Evolutionary conservation across 768 basidiomycete genomes (phyloP), one percentile per base, ranked within the genome.

Genomic region (Hericium erinaceus): DNA sequence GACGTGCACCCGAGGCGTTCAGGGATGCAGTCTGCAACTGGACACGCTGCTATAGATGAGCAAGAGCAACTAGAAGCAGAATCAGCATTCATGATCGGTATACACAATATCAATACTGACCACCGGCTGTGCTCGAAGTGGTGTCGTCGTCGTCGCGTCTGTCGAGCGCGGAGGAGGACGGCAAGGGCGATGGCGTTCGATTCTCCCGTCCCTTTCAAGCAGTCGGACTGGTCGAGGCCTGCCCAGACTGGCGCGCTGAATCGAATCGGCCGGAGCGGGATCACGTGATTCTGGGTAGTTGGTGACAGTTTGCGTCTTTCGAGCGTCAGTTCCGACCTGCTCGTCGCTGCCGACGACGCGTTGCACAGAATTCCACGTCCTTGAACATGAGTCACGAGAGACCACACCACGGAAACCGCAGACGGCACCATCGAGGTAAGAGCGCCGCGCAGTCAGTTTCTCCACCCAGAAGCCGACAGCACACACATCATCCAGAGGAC

Each of bases 351-450:
- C 37, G 52, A 37, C 52, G 52, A 33, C 54, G 26, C 39, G n/a
- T 39, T 55, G 49, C 49, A 51, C 49, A 51, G 28, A 26, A 51
- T 22, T 39, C 50, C 52, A 41, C 56, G 10, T 26, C 41, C 22
- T 20, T 55, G 39, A 55, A 52, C 65, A 84, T 84, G 83, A 84
- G 75, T 77, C 73, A 79, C 77, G 78, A 84, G 64, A 74, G 81
- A 69, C 73, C 68, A 2, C 65, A 72, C 40, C 56, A 57, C 60
- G 75, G 60, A 48, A 54, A 58, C 26, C 62, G 64, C 26, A 54
- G 60, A 26, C 60, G 64, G 57, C 54, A 56, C 28, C 55, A 63
- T 52, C 55, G 65, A 62, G 68, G 65, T 68, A 61, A 65, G 64
- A 44, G 50, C 13, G n/a, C 15, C 54, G 41, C 26, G 54, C 37